phyloP scores from a whole-genome alignment of 495 filamentous ascomycete genomes.

The Lindgomyces ingoldianus region DNA sequence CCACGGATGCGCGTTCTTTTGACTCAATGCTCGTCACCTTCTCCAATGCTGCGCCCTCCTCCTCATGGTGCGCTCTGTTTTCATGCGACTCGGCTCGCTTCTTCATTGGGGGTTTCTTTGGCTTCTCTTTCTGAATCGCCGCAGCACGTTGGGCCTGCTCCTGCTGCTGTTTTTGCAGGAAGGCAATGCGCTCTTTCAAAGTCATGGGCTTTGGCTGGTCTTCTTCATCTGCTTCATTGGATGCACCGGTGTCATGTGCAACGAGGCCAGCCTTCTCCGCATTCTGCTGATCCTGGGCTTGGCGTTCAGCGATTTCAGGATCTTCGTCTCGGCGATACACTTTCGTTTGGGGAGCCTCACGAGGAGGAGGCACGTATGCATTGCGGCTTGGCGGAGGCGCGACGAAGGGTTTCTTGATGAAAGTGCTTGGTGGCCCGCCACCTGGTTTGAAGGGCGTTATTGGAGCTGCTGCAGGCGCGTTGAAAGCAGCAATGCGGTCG shows the following conservation, averaged over 20 bases:
- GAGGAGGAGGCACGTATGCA: conserved; percentile 78
- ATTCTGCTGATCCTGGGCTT: conserved; percentile 53
- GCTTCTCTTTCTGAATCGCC: conserved; percentile 80
- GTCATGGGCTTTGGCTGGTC: conserved; percentile 87
- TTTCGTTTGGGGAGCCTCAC: conserved; percentile 65
- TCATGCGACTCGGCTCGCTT: conserved; percentile 65
- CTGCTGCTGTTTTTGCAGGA: conserved; percentile 89
- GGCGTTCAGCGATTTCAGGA: conserved; percentile 70
- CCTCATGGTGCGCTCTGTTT: conserved; percentile 18
- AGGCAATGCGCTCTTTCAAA: conserved; percentile 89
- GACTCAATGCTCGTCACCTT: conserved; percentile 34
- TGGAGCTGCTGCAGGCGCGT: conserved; percentile 82
- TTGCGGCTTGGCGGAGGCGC: conserved; percentile 91
- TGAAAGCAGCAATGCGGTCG: conserved; percentile 96
- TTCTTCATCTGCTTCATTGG: conserved; percentile 61
- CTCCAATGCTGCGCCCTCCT: conserved; percentile 35
- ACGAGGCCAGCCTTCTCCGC: conserved; percentile 62
- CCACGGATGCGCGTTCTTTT: conserved; percentile 38
- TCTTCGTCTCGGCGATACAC: conserved; percentile 88
- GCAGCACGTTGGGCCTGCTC: conserved; percentile 82
- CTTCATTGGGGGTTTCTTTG: conserved; percentile 71
- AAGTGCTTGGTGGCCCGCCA: conserved; percentile 57
- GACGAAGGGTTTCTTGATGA: conserved; percentile 98
- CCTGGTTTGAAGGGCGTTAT: conserved; percentile 83
- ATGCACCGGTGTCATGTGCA: conserved; percentile 43